Evolutionary conservation across 495 filamentous ascomycete genomes (phyloP).

Genomic region (Talaromyces borbonicus): DNA sequence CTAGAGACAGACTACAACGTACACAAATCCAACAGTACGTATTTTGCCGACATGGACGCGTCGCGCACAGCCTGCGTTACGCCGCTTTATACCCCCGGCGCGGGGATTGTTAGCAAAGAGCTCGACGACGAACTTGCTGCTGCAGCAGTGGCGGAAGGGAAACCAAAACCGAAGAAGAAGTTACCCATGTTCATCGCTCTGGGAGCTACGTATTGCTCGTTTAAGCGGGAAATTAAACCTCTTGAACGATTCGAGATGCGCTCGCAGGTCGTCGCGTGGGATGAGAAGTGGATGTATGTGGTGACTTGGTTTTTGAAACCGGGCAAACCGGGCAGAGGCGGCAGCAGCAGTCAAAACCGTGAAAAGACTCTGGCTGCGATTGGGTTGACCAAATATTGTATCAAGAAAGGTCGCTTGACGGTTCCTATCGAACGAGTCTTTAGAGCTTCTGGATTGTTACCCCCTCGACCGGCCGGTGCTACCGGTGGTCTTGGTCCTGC

Average conservation of each 20-base stretch:
- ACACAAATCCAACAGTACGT: constrained; percentile 67
- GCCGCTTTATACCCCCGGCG: constrained; percentile 47
- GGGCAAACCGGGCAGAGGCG: constrained; percentile 28
- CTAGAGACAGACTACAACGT: constrained; percentile 59
- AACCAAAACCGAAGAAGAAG: constrained; percentile 31
- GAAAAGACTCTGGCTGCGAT: constrained; percentile 58
- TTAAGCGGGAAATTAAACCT: constrained; percentile 59
- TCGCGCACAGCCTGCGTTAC: constrained; percentile 53
- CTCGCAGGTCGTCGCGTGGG: constrained; percentile 60
- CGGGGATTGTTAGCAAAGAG: constrained; percentile 38
- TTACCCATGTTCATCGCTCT: constrained; percentile 45
- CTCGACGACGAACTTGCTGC: constrained; percentile 30
- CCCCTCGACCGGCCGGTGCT: constrained; percentile 17
- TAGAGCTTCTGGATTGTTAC: constrained; percentile 54
- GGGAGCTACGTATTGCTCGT: constrained; percentile 55
- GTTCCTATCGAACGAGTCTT: constrained; percentile 73
- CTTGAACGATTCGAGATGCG: constrained; percentile 58
- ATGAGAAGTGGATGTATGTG: constrained; percentile 76
- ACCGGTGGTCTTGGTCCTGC: neutral
- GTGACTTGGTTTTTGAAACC: constrained; percentile 58
- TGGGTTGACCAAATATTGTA: constrained; percentile 76
- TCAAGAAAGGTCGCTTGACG: constrained; percentile 80
- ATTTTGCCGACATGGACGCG: constrained; percentile 65
- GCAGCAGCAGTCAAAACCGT: constrained; percentile 4
- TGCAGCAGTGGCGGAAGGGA: constrained; percentile 29